These are phyloP conservation scores for Saccharomyces hybrid DNA, from an alignment of 1,139 yeast genomes.

Conservation along the genomic window DNA sequence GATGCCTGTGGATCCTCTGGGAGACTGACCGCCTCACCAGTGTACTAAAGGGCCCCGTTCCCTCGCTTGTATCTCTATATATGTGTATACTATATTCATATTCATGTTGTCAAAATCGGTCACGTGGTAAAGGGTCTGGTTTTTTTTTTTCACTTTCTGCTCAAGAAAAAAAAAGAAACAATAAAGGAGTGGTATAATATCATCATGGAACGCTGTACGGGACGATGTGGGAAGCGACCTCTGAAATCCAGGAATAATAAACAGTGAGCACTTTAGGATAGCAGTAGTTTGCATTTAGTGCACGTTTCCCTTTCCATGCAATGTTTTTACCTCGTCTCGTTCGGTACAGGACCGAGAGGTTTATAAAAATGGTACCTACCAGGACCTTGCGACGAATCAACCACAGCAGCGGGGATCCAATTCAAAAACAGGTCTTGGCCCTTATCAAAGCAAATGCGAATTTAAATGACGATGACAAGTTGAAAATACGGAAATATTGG, in stretches of 20 bases:
- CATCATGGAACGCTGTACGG: background rate
- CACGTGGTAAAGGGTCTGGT: background rate
- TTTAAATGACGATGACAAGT: background rate
- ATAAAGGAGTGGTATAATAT: background rate
- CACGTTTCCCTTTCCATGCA: background rate
- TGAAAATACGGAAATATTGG: background rate
- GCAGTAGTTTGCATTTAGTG: background rate
- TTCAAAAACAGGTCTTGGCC: background rate
- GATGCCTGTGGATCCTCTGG: constrained; percentile 8
- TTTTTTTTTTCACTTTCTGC: background rate
- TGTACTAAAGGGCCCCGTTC: background rate
- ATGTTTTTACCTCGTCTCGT: background rate
- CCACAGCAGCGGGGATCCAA: background rate
- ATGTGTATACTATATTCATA: background rate
- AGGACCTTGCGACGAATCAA: background rate
- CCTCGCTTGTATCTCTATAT: background rate
- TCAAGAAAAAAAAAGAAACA: background rate
- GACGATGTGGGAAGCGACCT: background rate
- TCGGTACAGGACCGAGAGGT: background rate
- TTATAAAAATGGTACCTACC: background rate
- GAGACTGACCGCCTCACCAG: background rate
- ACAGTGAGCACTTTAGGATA: background rate
- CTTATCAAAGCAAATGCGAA: background rate
- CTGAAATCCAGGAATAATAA: background rate
- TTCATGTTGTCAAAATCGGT: background rate